These are phyloP conservation scores for Penicillium paradoxum DNA, from an alignment of 495 filamentous ascomycete species.

Conservation along the genomic window DNA sequence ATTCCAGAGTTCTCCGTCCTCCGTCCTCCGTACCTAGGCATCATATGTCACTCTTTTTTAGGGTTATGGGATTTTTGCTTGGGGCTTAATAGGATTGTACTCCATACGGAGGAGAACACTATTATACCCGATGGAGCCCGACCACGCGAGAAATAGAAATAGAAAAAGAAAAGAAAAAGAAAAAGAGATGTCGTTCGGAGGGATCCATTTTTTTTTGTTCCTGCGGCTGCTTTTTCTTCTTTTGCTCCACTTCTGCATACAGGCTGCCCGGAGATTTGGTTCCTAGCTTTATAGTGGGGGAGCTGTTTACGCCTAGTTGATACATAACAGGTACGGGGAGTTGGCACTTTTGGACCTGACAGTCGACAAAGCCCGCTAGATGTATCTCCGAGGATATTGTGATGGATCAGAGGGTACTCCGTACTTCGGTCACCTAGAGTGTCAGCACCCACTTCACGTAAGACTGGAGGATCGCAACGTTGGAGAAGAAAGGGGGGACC, in stretches of 20 bases:
- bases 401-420: conserved; percentile 17
- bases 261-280: conserved; percentile 24
- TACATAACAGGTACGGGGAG: not conserved
- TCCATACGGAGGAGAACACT: not conserved
- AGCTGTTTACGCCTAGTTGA: conserved; percentile 10
- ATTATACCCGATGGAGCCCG: conserved; percentile 20
- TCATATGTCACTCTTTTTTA: no score
- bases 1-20: no score
- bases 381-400: conserved; percentile 16
- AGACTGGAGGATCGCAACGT: conserved; percentile 16
- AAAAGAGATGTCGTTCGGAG: conserved; percentile 19
- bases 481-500: conserved; percentile 23
- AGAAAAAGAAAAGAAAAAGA: not conserved
- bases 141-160: conserved; percentile 24
- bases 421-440: no score
- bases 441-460: not conserved
- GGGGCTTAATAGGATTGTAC: not conserved
- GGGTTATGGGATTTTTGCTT: no score
- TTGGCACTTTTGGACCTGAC: not conserved
- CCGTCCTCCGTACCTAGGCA: no score
- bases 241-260: conserved; percentile 21
- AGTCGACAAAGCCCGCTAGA: conserved; percentile 1
- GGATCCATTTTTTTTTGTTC: conserved; percentile 26
- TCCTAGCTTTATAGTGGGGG: conserved; percentile 23
- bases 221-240: conserved; percentile 23